Evolutionary conservation across 2,329 filamentous ascomycete species (phyloP).

Genomic region (Sordariomycetes sp.): DNA sequence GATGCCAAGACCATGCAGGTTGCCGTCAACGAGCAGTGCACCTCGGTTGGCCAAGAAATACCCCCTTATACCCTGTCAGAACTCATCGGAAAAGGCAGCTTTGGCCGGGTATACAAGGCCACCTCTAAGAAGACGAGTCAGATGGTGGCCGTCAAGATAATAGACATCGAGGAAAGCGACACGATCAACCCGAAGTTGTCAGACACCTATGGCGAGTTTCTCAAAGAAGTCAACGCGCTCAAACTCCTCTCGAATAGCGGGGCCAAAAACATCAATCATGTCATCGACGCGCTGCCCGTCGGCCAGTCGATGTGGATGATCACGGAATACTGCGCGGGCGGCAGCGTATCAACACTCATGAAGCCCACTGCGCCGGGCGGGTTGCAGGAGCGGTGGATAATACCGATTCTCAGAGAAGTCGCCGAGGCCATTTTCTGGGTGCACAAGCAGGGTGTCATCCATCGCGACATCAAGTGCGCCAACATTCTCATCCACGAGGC

Average conservation of each 20-base stretch:
- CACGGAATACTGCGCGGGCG: constrained; percentile 55
- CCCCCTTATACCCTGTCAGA: constrained; percentile 50
- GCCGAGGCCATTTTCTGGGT: constrained; percentile 34
- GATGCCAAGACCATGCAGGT: constrained; percentile 60
- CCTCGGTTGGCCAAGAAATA: constrained; percentile 42
- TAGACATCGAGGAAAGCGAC: constrained; percentile 62
- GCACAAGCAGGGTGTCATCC: constrained; percentile 35
- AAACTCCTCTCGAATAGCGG: constrained; percentile 46
- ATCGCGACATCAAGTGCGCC: constrained; percentile 41
- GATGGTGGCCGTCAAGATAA: constrained; percentile 59
- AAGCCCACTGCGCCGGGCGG: constrained; percentile 32
- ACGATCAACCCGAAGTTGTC: constrained; percentile 40
- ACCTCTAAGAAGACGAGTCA: constrained; percentile 18
- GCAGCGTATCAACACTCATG: constrained; percentile 47
- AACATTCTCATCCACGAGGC: constrained; percentile 53
- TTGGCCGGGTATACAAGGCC: constrained; percentile 53
- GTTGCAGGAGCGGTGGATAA: constrained; percentile 35
- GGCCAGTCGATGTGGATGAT: constrained; percentile 56
- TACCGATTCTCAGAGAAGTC: constrained; percentile 35
- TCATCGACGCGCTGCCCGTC: constrained; percentile 50
- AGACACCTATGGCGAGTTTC: constrained; percentile 35
- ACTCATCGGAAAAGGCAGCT: constrained; percentile 53
- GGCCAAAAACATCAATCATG: constrained; percentile 51
- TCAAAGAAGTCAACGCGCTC: constrained; percentile 38
- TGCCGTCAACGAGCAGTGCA: constrained; percentile 47